A percentile compares a stretch with the other conserved stretches of the same genome.
These are phyloP conservation scores for Phytopythium sindhum DNA, from an alignment of 352 stramenopile species.

Conservation along the genomic window DNA sequence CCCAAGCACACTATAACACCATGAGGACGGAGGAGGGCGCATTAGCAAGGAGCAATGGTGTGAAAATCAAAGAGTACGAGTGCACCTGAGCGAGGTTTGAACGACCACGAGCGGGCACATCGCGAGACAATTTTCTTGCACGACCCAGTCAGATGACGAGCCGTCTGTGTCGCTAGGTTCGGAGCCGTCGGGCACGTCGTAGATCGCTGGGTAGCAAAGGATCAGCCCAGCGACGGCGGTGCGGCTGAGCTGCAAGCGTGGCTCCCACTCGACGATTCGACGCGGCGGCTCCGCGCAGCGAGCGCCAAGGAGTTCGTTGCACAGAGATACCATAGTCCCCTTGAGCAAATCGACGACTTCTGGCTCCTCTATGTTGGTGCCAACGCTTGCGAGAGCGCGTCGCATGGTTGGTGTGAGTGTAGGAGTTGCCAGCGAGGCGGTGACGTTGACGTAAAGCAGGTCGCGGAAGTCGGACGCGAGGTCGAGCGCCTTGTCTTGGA, in stretches of 20 bases:
- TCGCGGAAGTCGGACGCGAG: constrained; percentile 14
- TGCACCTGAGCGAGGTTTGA: constrained; percentile 18
- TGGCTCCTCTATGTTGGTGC: neutral
- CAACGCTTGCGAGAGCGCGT: too few species aligned
- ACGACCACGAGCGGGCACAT: constrained; percentile 46
- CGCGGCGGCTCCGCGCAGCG: neutral
- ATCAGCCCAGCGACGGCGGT: constrained; percentile 37
- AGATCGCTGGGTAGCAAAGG: constrained; percentile 43
- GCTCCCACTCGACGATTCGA: constrained; percentile 17
- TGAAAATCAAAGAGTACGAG: neutral
- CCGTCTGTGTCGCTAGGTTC: neutral
- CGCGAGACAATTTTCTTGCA: constrained; percentile 49
- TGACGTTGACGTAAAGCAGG: constrained; percentile 34
- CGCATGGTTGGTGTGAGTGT: neutral
- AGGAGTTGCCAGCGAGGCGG: constrained; percentile 15
- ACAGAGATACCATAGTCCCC: neutral
- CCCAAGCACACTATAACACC: constrained; percentile 7
- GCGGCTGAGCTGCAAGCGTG: constrained; percentile 11
- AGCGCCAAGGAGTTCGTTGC: constrained; percentile 2
- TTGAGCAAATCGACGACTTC: neutral
- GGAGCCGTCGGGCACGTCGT: constrained; percentile 21
- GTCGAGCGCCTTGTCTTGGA: constrained; percentile 29
- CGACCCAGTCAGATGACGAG: constrained; percentile 16
- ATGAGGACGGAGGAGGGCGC: neutral
- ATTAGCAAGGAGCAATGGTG: neutral